Conservation (phyloP, 1,284 basidiomycete species). For the Cryptococcus maquisensis region DNA sequence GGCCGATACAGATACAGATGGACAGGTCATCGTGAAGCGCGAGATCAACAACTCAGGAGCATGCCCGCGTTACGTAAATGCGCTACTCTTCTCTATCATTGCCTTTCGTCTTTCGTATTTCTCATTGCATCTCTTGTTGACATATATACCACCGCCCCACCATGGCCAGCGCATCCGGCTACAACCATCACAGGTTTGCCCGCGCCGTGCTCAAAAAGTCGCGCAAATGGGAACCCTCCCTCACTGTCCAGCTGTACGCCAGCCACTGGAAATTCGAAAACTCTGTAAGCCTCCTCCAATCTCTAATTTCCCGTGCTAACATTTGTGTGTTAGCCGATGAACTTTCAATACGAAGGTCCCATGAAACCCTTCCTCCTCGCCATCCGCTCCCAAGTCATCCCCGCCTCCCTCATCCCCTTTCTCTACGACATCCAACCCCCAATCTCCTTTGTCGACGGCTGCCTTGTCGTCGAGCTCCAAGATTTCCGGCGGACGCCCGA, state of each 20-base stretch:
- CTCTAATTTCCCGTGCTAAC: background rate
- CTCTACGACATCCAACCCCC: slow-evolving; percentile 45
- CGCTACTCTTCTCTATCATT: background rate
- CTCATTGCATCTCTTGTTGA: background rate
- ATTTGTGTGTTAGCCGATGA: slow-evolving; percentile 6
- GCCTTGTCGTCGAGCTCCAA: slow-evolving; percentile 49
- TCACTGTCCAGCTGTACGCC: slow-evolving; percentile 47
- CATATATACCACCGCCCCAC: background rate
- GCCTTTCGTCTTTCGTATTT: background rate
- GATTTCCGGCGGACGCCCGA: slow-evolving; percentile 40
- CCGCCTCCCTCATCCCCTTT: slow-evolving; percentile 43
- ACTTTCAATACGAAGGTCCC: slow-evolving; percentile 47
- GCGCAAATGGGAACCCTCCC: slow-evolving; percentile 46
- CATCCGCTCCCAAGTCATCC: slow-evolving; percentile 48
- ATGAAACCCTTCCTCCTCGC: slow-evolving; percentile 50
- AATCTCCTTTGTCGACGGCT: slow-evolving; percentile 48
- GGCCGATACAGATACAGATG: background rate
- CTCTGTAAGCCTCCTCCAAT: slow-evolving; percentile 32
- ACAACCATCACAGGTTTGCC: slow-evolving; percentile 49
- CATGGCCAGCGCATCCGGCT: slow-evolving; percentile 50
- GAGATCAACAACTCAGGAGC: background rate
- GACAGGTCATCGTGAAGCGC: background rate
- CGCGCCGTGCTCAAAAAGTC: slow-evolving; percentile 47
- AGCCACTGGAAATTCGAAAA: slow-evolving; percentile 47
- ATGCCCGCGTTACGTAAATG: too few species aligned